Evolutionary conservation across 2,329 filamentous ascomycete genomes (phyloP).

Genomic region (Penicillium sp.): DNA sequence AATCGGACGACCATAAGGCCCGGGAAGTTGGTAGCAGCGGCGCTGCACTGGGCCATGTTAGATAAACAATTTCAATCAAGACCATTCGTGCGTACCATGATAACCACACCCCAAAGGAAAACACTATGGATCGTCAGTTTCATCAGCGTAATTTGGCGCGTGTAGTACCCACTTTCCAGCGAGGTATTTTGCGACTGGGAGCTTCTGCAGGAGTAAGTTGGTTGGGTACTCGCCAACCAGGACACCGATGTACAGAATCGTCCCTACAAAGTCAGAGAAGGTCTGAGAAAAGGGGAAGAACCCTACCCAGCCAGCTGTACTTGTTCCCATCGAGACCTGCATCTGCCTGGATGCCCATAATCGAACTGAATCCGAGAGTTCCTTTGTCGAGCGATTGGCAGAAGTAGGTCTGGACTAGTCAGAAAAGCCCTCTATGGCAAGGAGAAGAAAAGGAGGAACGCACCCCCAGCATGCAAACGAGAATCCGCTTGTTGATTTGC

Average conservation of each 20-base stretch:
- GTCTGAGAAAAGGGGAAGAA: background rate
- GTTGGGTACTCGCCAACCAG: slow-evolving; percentile 58
- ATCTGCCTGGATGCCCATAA: slow-evolving; percentile 33
- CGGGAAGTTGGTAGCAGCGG: slow-evolving; percentile 53
- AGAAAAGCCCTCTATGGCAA: too few species aligned
- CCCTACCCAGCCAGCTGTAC: slow-evolving; percentile 33
- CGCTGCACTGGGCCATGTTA: slow-evolving; percentile 6
- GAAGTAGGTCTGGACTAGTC: slow-evolving; percentile 24
- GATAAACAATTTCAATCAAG: background rate
- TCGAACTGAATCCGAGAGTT: slow-evolving; percentile 28
- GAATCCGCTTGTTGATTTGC: slow-evolving; percentile 24
- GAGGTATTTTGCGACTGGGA: slow-evolving; percentile 56
- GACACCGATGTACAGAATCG: slow-evolving; percentile 57
- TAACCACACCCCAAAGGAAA: slow-evolving; percentile 54
- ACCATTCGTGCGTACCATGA: slow-evolving; percentile 47
- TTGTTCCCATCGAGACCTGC: slow-evolving; percentile 48
- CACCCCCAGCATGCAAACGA: slow-evolving; percentile 14
- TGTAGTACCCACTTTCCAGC: slow-evolving; percentile 38
- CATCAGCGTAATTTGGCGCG: too few species aligned
- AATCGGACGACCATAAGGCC: slow-evolving; percentile 19
- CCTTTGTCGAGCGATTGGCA: slow-evolving; percentile 30
- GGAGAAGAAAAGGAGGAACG: background rate
- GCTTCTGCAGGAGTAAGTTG: slow-evolving; percentile 53
- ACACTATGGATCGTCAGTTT: slow-evolving; percentile 31
- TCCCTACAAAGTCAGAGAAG: slow-evolving; percentile 50